These are phyloP conservation scores for Arachnopeziza araneosa DNA, from an alignment of 2,329 filamentous ascomycete species.

Conservation along the genomic window DNA sequence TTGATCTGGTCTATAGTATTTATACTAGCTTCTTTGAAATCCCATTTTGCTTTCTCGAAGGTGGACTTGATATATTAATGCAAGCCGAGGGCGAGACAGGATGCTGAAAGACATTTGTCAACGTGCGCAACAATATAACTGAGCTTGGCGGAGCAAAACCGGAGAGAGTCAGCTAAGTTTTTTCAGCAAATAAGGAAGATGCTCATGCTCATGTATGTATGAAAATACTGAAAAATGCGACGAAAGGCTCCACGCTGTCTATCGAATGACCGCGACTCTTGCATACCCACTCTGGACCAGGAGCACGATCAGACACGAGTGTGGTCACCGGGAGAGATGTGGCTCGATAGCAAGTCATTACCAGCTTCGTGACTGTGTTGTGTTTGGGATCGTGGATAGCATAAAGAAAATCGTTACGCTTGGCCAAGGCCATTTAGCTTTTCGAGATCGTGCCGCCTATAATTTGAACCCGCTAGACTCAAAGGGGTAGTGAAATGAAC, in stretches of 20 bases:
- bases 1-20: constrained; percentile 5
- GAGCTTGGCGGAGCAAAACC: background rate
- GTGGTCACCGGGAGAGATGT: constrained; percentile 16
- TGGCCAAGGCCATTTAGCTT: too few species aligned
- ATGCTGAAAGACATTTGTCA: constrained; percentile 8
- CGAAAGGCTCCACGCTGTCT: constrained; percentile 9
- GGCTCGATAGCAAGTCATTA: constrained; percentile 14
- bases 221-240: too few species aligned
- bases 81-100: background rate
- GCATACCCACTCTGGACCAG: constrained; percentile 19
- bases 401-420: too few species aligned
- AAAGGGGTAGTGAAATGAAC: too few species aligned
- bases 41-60: background rate
- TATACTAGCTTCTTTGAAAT: background rate
- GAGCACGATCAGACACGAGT: constrained; percentile 15
- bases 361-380: background rate
- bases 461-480: too few species aligned
- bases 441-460: too few species aligned
- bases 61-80: background rate
- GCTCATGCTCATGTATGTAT: too few species aligned
- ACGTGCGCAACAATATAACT: constrained; percentile 7
- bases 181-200: constrained; percentile 14
- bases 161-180: background rate
- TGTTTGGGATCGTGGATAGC: too few species aligned
- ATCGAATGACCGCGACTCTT: constrained; percentile 8